Evolutionary conservation across 352 stramenopile genomes (phyloP), one percentile per base, ranked within the genome.

Genomic region (Phytophthora citrophthora): DNA sequence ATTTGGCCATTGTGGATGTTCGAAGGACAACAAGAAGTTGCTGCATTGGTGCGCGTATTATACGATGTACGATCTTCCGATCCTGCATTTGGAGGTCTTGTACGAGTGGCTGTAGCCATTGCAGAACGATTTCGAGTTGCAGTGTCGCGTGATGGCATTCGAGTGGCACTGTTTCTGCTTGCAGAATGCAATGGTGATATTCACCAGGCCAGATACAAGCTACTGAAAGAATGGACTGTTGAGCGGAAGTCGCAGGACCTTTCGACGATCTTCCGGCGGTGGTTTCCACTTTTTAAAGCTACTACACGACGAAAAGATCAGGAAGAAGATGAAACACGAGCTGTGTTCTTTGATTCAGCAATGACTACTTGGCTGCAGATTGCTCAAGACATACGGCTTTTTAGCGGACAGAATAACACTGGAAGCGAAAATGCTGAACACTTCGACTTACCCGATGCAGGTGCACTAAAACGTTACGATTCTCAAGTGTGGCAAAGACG

Each of bases 1-100:
- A 54, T 93, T 38, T 94, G 86, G 86, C 81, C 86, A 5, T 55
- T 89, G 48, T 94, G 86, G 83, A 91, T 94, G 80, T 79, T 86
- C 43, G 81, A 89, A 41, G 77, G 76, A 3, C 73, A 81, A 32
- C 78, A 88, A 41, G 86, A 94, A 54, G 72, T 70, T 16, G 73
- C 69, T 31, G 63, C 58, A 12, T 68, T 94, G 16, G 82, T 94
- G 7, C 84, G 85, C 27, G 86, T 91, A 27, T 46, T 94, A 8
- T 92, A 76, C 54, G 76, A 83, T 43, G 64, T 74, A 6, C 78
- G 83, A 9, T 82, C 78, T 2, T 90, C 83, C 0, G 82, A 94
- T 29, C 65, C 81, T 8, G 79, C 80, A 18, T 91, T 92, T 27
- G 69, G 68, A 11, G 77, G 75, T 11, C 77, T 93, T 26, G 74